Evolutionary conservation across 1,139 yeast genomes (phyloP), one percentile per base, ranked within the genome.

Genomic region (Hemisphaericaspora subhashii): DNA sequence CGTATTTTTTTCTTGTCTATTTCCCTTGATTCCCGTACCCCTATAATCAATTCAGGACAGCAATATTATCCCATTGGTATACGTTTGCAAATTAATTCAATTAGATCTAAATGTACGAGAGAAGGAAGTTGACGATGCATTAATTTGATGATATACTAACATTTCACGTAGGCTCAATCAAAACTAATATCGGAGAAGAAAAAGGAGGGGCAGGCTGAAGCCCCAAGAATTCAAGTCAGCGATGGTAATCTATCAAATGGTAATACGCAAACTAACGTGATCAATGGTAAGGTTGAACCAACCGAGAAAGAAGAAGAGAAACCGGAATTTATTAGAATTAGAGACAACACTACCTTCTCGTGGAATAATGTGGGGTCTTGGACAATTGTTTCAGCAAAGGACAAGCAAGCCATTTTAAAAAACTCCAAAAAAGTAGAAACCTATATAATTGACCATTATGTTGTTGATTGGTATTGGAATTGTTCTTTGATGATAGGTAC

Each of bases 391-490:
- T 23, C 37, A 4, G 16, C 25, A 11, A 2, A 12, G 13, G 70
- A 67, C 42, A 71, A 70, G 42, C 33, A 38, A 25, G 42, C 52
- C 12, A 48, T 62, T 9, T 55, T 68, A 45, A 44, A 54, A 26
- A 45, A 47, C 18, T 42, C 64, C 35, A 62, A 60, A 40, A 46
- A 50, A 21, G 54, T 83, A 29, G 81, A 79, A 53, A 64, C 74
- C n/a, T 85, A 82, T 48, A 78, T 86, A 26, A 55, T 71, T 39
- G 90, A 85, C 58, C 83, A 76, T 43, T 82, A 82, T 52, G 80
- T 74, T 50, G 79, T 83, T 15, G 95, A 86, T 55, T 74, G 83
- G 73, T 84, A 81, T 60, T 80, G 81, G 77, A 85, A 85, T 62
- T 72, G 80, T 27, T 72, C 79, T 1, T 54, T 82, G 25, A 70